These are phyloP conservation scores for Rutstroemia sydowiana DNA, from an alignment of 2,329 filamentous ascomycete genomes.

Conservation along the genomic window DNA sequence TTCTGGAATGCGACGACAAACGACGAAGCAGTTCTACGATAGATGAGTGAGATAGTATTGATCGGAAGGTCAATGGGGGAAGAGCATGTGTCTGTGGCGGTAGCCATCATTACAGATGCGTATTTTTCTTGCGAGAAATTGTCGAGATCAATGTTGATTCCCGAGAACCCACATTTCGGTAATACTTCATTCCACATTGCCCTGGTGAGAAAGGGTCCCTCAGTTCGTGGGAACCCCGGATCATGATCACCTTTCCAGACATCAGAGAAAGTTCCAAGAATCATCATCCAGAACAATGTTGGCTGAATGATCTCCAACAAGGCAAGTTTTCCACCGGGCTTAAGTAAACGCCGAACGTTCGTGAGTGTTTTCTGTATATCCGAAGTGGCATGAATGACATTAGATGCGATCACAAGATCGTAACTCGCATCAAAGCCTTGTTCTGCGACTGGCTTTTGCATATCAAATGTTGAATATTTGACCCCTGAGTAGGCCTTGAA, in stretches of 20 bases:
- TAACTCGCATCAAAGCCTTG: conserved; percentile 31
- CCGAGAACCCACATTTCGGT: background rate
- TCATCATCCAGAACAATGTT: background rate
- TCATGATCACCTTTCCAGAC: background rate
- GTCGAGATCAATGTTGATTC: background rate
- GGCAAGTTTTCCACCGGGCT: conserved; percentile 26
- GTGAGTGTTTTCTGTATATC: conserved; percentile 20
- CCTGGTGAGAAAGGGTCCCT: background rate
- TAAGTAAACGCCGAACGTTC: conserved; percentile 25
- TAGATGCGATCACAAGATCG: conserved; percentile 22
- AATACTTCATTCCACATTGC: background rate
- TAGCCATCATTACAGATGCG: background rate
- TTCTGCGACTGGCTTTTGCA: conserved; percentile 24
- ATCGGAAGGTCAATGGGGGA: background rate
- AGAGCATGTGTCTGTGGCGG: background rate
- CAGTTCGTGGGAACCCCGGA: background rate
- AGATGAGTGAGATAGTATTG: background rate
- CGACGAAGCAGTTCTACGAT: background rate
- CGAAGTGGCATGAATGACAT: conserved; percentile 21
- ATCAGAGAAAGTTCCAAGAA: background rate
- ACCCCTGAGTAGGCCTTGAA: background rate
- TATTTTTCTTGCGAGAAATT: background rate
- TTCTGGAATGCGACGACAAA: background rate
- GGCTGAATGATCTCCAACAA: conserved; percentile 19
- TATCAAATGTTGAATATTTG: conserved; percentile 25